These are phyloP conservation scores for Boletales sp. DNA, from an alignment of 768 basidiomycete genomes.

Conservation along the genomic window DNA sequence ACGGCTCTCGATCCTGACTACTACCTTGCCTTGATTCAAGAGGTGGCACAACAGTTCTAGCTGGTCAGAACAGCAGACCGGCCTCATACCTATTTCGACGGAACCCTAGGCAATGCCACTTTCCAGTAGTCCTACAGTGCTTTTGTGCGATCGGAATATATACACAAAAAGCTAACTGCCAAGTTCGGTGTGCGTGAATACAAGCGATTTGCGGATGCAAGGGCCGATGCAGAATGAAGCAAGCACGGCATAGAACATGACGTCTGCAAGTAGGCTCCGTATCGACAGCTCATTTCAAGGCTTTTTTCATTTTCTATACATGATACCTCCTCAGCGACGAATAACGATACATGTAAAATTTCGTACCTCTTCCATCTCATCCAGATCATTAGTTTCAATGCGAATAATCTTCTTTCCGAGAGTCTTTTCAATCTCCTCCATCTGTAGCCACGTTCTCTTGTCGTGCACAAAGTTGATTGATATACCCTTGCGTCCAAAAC, in stretches of 20 bases:
- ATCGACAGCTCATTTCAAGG: constrained; percentile 49
- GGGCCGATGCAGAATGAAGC: no score
- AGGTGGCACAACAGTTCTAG: no score
- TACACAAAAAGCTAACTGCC: no score
- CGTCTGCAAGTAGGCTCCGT: no score
- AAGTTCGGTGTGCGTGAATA: no score
- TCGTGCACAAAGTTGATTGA: constrained; percentile 98
- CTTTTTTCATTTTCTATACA: constrained; percentile 76
- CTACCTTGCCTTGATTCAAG: no score
- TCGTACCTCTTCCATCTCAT: constrained; percentile 89
- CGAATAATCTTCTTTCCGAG: constrained; percentile 76
- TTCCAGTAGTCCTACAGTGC: background rate
- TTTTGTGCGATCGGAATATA: background rate
- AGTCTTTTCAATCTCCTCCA: constrained; percentile 82
- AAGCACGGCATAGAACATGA: no score
- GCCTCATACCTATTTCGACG: no score
- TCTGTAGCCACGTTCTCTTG: constrained; percentile 79
- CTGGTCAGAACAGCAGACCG: no score
- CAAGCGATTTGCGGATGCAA: no score
- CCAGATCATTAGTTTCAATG: constrained; percentile 87
- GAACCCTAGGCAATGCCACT: background rate
- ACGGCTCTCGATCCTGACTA: no score
- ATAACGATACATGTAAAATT: background rate
- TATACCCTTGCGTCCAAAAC: constrained; percentile 95
- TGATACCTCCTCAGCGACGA: background rate